Conservation (phyloP, 768 basidiomycete species). For the Trametes maxima region DNA sequence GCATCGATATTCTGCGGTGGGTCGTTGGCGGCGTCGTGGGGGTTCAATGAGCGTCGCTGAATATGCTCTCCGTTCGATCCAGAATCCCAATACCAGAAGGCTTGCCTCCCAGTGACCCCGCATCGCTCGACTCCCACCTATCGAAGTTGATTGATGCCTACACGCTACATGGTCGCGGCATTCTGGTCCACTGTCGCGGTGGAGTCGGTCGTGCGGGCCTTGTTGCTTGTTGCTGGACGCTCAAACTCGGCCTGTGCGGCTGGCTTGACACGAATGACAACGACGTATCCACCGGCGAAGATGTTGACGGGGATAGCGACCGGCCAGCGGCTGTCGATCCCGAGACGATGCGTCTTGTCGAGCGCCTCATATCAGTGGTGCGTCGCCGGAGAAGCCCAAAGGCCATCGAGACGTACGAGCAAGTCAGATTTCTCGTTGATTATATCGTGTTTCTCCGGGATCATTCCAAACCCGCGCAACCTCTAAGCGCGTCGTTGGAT, state of each 20-base stretch:
- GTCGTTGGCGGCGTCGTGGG: constrained; percentile 16
- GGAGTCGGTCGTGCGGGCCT: constrained; percentile 94
- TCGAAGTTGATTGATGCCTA: constrained; percentile 67
- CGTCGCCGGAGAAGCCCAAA: constrained; percentile 80
- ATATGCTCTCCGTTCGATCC: constrained; percentile 1
- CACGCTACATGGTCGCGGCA: constrained; percentile 67
- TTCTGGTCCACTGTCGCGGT: constrained; percentile 90
- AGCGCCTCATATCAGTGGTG: constrained; percentile 72
- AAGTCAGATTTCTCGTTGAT: constrained; percentile 81
- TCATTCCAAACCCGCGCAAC: neutral
- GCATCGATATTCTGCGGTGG: constrained; percentile 81
- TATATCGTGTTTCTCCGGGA: constrained; percentile 63
- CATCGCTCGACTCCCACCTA: constrained; percentile 66
- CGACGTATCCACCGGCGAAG: neutral
- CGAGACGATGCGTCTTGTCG: constrained; percentile 67
- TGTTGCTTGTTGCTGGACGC: constrained; percentile 89
- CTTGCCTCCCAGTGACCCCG: constrained; percentile 65
- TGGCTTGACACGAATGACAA: constrained; percentile 45
- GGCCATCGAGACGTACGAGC: constrained; percentile 93
- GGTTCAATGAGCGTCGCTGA: neutral
- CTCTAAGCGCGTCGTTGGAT: neutral
- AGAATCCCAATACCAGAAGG: constrained; percentile 92
- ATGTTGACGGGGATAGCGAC: neutral
- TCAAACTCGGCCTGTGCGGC: constrained; percentile 88
- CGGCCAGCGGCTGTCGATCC: constrained; percentile 7